Conservation (phyloP, 2,329 filamentous ascomycete genomes). For the Lasiodiplodia citricola region DNA sequence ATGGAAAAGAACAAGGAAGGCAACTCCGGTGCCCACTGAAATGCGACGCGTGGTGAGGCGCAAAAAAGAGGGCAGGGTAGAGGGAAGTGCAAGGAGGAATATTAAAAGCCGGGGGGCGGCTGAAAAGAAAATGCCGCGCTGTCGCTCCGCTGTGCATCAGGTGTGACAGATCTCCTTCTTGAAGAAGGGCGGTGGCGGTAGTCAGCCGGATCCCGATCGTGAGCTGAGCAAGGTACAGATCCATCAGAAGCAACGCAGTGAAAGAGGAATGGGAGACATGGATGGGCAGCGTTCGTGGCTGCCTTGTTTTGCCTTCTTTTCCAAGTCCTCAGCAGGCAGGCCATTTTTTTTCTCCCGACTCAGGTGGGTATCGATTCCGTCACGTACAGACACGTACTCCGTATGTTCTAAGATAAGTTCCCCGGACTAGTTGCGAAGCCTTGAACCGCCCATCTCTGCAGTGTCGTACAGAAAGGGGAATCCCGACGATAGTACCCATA, state of each 20-base stretch:
- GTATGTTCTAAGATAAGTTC: background rate
- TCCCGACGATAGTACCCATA: background rate
- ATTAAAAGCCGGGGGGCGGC: background rate
- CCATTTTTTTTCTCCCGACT: too few relatives aligned
- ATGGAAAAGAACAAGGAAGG: background rate
- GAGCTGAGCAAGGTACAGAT: background rate
- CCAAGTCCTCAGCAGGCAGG: too few relatives aligned
- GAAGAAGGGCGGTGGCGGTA: background rate
- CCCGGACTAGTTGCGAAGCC: background rate
- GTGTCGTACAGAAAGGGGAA: background rate
- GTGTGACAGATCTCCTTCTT: conserved; percentile 9
- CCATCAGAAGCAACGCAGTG: background rate
- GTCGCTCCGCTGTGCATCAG: background rate
- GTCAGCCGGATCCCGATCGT: background rate
- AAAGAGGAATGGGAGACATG: background rate
- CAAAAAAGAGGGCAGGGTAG: background rate
- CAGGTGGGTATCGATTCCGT: background rate
- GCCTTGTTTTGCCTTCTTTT: too few relatives aligned
- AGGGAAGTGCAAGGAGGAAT: background rate
- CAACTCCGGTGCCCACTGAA: background rate
- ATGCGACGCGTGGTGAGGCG: background rate
- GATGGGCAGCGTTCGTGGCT: background rate
- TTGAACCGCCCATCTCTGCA: background rate
- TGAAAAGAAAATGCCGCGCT: background rate
- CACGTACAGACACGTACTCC: background rate